Conservation (phyloP, 441 rosid species). For the Croton laevigatus region DNA sequence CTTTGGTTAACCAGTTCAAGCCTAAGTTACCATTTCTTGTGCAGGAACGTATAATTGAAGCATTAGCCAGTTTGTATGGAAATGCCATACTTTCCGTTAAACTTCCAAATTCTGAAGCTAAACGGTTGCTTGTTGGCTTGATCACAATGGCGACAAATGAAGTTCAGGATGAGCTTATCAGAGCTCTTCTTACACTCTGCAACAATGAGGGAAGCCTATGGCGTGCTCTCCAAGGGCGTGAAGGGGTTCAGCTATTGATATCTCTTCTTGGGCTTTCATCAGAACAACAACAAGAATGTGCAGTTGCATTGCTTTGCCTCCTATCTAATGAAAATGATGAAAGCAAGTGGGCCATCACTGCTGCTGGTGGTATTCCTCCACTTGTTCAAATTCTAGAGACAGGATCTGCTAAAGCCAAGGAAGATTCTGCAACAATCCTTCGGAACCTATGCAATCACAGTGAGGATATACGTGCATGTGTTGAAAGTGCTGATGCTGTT, state of each 20-base stretch:
- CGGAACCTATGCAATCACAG: constrained; percentile 99
- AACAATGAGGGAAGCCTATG: constrained; percentile 85
- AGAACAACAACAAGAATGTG: constrained; percentile 99
- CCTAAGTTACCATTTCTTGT: constrained; percentile 83
- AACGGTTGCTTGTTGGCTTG: constrained; percentile 95
- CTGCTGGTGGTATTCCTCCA: constrained; percentile 99
- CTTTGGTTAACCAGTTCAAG: constrained; percentile 87
- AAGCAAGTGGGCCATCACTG: constrained; percentile 99
- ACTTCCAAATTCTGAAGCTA: constrained; percentile 86
- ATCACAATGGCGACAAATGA: constrained; percentile 97
- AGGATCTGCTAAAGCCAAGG: constrained; percentile 98
- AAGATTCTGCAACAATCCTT: constrained; percentile 96
- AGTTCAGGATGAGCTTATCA: constrained; percentile 94
- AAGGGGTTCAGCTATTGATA: constrained; percentile 94
- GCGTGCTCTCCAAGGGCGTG: constrained; percentile 99
- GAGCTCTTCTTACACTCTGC: constrained; percentile 87
- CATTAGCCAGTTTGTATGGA: constrained; percentile 98
- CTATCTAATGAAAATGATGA: constrained; percentile 96
- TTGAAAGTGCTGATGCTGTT: constrained; percentile 99
- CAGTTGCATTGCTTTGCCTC: constrained; percentile 95
- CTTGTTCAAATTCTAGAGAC: constrained; percentile 98
- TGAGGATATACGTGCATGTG: constrained; percentile 99
- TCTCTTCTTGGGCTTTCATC: constrained; percentile 99
- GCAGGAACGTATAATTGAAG: constrained; percentile 99
- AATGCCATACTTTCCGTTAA: constrained; percentile 70